Conservation (phyloP, 768 basidiomycete species). For the Boletus subparvulus region DNA sequence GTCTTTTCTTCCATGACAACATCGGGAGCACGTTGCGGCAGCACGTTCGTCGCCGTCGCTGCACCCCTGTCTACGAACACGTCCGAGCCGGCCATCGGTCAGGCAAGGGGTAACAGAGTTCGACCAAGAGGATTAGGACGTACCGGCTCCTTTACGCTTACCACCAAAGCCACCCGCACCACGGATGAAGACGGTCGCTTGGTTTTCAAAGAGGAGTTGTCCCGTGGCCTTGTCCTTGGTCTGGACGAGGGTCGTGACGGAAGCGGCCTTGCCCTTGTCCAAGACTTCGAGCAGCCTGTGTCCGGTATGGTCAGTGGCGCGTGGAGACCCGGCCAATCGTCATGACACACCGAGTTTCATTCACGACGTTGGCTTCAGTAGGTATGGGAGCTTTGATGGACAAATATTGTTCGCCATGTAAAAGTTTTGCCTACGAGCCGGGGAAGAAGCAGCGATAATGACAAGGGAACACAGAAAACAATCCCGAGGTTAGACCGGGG, state of each 20-base stretch:
- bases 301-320: slow-evolving; percentile 5
- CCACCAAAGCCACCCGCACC: slow-evolving; percentile 97
- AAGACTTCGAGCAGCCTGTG: slow-evolving; percentile 72
- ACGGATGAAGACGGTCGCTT: slow-evolving; percentile 88
- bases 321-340: not conserved
- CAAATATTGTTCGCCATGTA: slow-evolving; percentile 97
- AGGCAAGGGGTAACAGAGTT: not conserved
- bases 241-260: slow-evolving; percentile 75
- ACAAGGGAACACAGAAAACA: not conserved
- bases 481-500: not conserved
- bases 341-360: slow-evolving; percentile 55
- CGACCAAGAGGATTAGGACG: slow-evolving; percentile 19
- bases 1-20: slow-evolving; percentile 89
- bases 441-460: not conserved
- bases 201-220: slow-evolving; percentile 85
- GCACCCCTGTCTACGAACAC: slow-evolving; percentile 74
- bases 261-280: slow-evolving; percentile 92
- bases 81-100: not conserved
- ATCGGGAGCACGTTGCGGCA: slow-evolving; percentile 84
- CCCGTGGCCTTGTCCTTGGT: slow-evolving; percentile 81
- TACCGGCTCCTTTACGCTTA: slow-evolving; percentile 78
- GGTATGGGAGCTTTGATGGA: slow-evolving; percentile 85
- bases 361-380: slow-evolving; percentile 77
- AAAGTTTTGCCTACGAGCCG: slow-evolving; percentile 73
- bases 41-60: slow-evolving; percentile 76